Evolutionary conservation across 1,284 basidiomycete species (phyloP), one percentile per base, ranked within the genome.

Genomic region (Ceratobasidium sp.): DNA sequence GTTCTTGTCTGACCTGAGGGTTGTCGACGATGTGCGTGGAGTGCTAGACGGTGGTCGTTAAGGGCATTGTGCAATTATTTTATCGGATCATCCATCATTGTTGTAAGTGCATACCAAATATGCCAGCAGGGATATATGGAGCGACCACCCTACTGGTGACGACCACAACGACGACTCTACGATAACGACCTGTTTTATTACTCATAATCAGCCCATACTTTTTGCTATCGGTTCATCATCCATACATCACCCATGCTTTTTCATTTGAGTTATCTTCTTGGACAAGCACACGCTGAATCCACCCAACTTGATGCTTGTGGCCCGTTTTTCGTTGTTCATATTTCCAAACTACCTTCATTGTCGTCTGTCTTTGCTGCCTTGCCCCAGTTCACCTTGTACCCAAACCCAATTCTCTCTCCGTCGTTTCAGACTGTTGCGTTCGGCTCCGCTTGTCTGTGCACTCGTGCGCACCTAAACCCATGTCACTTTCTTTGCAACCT

Each of bases 11-110:
- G 97, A 99, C 81, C 86, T 99, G 45, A 87, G 85, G 30, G 84
- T 86, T 36, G 94, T 96, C 39, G 91, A 92, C 74, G 97, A 99
- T 79, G 93, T 99, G 61, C 87, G 97, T 72, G 94, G 93, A 60
- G 92, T 99, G 58, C 86, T 99, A 50, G 64, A 67, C 28, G 64
- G 64, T 67, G 64, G 64, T 45, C 50, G 52, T 23, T 67, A 55
- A 67, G 36, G 64, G 64, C 32, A 53, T 67, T 32, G 32, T 43
- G 48, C 64, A 67, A 50, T 41, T 67, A 67, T 67, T 67, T 67
- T 67, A 67, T 67, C 50, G 23, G 64, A 67, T 50, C 50, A 36
- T 48, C 48, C 36, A 67, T 55, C 52, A 41, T 50, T 67, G 64
- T 67, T 67, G 48, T 53, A 55, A 67, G 52, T 53, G 48, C 65